Percentiles rank a stretch among this genome's conserved stretches.
These are phyloP conservation scores for Lippia alba DNA, from an alignment of 305 asterid genomes.

Conservation along the genomic window DNA sequence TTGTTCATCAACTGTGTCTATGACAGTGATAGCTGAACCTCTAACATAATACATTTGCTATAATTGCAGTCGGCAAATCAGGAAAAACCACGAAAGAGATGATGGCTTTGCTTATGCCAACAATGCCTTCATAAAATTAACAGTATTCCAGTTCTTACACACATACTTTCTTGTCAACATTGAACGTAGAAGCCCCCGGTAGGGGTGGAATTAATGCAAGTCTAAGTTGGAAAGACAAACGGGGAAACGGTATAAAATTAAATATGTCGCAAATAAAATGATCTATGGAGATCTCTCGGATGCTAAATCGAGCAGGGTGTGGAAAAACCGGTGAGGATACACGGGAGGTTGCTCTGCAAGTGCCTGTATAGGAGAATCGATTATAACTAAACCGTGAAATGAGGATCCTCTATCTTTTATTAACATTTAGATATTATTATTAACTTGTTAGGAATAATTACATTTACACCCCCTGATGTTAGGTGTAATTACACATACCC, in stretches of 20 bases:
- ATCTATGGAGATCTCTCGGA: slow-evolving; percentile 51
- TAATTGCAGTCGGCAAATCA: slow-evolving; percentile 21
- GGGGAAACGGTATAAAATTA: not conserved
- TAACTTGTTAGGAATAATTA: too few relatives aligned
- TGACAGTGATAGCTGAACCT: slow-evolving; percentile 32
- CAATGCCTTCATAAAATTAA: not conserved
- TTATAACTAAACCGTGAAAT: not conserved
- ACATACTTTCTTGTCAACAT: too few relatives aligned
- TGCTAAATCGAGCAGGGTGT: slow-evolving; percentile 73
- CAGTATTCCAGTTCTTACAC: too few relatives aligned
- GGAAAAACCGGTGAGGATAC: slow-evolving; percentile 83
- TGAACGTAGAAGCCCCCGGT: not conserved
- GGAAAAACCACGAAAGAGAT: not conserved
- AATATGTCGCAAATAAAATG: slow-evolving; percentile 2
- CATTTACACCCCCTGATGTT: too few relatives aligned
- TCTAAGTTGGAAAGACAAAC: not conserved
- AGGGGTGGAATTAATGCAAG: not conserved
- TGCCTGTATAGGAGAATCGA: slow-evolving; percentile 52
- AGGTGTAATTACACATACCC: too few relatives aligned
- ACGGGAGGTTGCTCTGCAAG: slow-evolving; percentile 82
- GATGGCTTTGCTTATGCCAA: slow-evolving; percentile 18
- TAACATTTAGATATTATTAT: too few relatives aligned
- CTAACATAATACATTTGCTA: not conserved
- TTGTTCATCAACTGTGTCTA: slow-evolving; percentile 4
- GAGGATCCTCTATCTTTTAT: too few relatives aligned